Evolutionary conservation across 73 alveolate species (phyloP).

Genomic region (Blepharisma stoltei): DNA sequence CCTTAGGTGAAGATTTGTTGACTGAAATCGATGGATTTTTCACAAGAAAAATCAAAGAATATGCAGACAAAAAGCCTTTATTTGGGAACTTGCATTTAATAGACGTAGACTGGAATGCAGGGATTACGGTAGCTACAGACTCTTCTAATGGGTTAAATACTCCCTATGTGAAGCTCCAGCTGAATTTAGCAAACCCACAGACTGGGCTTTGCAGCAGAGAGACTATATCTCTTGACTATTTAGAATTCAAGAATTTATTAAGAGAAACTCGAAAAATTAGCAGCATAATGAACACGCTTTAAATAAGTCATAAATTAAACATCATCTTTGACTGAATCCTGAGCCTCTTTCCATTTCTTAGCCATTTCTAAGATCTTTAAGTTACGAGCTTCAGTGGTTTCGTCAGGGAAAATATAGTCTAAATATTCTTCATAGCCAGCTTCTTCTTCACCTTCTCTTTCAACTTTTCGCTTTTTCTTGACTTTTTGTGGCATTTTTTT

Average conservation of each 20-base stretch:
- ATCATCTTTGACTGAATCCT: too few relatives aligned
- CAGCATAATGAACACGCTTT: too few relatives aligned
- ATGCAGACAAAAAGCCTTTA: not conserved
- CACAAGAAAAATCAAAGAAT: not conserved
- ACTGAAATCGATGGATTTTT: not conserved
- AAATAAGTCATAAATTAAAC: too few relatives aligned
- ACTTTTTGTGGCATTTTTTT: constrained; percentile 69
- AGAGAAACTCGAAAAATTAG: not conserved
- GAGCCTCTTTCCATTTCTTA: constrained; percentile 55
- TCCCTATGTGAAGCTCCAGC: constrained; percentile 23
- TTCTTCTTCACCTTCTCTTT: constrained; percentile 75
- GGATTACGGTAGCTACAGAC: constrained; percentile 23
- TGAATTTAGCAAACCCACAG: constrained; percentile 10
- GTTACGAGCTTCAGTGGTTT: constrained; percentile 52
- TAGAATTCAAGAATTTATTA: not conserved
- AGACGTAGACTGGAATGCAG: constrained; percentile 25
- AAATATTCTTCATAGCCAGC: constrained; percentile 82
- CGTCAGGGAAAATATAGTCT: constrained; percentile 90
- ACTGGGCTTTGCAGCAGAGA: not conserved
- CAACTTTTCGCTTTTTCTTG: constrained; percentile 71
- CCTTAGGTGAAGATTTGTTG: not conserved
- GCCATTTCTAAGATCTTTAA: constrained; percentile 71
- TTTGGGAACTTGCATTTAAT: not conserved
- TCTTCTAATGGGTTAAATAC: not conserved
- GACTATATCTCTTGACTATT: constrained; percentile 7